Evolutionary conservation across 495 filamentous ascomycete species (phyloP).

Genomic region (Polyplosphaeria fusca): DNA sequence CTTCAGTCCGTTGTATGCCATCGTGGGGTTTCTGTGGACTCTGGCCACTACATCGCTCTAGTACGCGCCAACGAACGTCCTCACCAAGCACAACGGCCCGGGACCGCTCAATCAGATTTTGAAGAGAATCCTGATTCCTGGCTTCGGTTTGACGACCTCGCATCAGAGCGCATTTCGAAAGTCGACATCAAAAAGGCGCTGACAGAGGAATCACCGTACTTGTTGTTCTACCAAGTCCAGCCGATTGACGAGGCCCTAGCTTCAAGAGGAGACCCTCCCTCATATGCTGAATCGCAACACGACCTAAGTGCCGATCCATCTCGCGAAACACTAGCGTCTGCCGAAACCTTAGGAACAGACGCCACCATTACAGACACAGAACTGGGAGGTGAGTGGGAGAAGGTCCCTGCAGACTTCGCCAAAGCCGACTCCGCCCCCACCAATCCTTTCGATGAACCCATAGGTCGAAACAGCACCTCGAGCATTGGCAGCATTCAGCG

Average conservation of each 20-base stretch:
- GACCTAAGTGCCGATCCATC: conserved; percentile 54
- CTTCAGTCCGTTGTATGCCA: conserved; percentile 91
- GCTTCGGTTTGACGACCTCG: conserved; percentile 89
- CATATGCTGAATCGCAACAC: conserved; percentile 49
- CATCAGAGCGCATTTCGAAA: conserved; percentile 62
- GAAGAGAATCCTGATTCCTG: conserved; percentile 60
- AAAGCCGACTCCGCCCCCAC: conserved; percentile 2
- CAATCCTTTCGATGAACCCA: conserved; percentile 11
- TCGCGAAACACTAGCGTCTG: conserved; percentile 20
- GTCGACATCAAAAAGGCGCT: conserved; percentile 76
- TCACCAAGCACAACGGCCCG: background rate
- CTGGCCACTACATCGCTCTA: conserved; percentile 86
- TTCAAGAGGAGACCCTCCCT: conserved; percentile 45
- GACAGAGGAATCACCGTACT: conserved; percentile 83
- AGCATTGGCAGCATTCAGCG: conserved; percentile 41
- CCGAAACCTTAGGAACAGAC: too few species aligned
- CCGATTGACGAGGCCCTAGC: conserved; percentile 69
- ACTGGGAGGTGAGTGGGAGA: conserved; percentile 18
- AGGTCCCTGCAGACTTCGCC: conserved; percentile 3
- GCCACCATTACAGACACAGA: conserved; percentile 21
- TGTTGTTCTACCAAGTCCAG: conserved; percentile 91
- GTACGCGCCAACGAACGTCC: conserved; percentile 57
- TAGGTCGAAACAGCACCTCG: conserved; percentile 20
- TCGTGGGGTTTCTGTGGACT: conserved; percentile 80
- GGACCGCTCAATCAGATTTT: conserved; percentile 28